These are phyloP conservation scores for Clitocybe nebularis DNA, from an alignment of 1,284 basidiomycete genomes.

Conservation along the genomic window DNA sequence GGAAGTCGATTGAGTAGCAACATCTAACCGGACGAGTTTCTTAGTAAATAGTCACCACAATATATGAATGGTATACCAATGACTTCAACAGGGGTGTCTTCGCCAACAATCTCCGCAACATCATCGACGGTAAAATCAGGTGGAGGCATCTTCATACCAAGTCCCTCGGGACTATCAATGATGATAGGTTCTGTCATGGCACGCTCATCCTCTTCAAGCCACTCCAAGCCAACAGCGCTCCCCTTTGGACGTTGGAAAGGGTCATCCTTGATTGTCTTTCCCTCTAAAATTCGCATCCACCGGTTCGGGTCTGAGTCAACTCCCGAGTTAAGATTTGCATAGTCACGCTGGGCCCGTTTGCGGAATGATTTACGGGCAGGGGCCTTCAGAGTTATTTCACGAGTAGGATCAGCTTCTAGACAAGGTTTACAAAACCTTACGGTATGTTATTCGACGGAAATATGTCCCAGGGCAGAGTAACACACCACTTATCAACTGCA, in stretches of 20 bases:
- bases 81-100: slow-evolving; percentile 78
- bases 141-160: slow-evolving; percentile 84
- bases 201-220: slow-evolving; percentile 64
- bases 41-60: slow-evolving; percentile 9
- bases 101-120: slow-evolving; percentile 78
- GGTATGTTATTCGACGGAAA: slow-evolving; percentile 5
- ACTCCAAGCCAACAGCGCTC: slow-evolving; percentile 59
- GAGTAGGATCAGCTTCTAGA: slow-evolving; percentile 51
- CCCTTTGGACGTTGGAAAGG: slow-evolving; percentile 68
- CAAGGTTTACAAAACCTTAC: slow-evolving; percentile 71
- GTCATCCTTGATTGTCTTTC: slow-evolving; percentile 56
- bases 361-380: slow-evolving; percentile 76
- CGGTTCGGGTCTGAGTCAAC: slow-evolving; percentile 60
- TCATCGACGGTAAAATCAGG: slow-evolving; percentile 68
- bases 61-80: slow-evolving; percentile 58
- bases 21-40: too few relatives aligned
- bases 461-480: slow-evolving; percentile 4
- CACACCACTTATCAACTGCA: slow-evolving; percentile 46
- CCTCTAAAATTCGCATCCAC: slow-evolving; percentile 66
- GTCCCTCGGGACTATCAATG: slow-evolving; percentile 69
- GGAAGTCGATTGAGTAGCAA: slow-evolving; percentile 76
- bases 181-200: slow-evolving; percentile 78
- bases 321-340: slow-evolving; percentile 67
- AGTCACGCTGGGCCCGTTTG: slow-evolving; percentile 69
- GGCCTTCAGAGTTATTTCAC: slow-evolving; percentile 66